Evolutionary conservation across 2,329 filamentous ascomycete genomes (phyloP), one percentile per base, ranked within the genome.

Genomic region (Diaporthe ampelina): DNA sequence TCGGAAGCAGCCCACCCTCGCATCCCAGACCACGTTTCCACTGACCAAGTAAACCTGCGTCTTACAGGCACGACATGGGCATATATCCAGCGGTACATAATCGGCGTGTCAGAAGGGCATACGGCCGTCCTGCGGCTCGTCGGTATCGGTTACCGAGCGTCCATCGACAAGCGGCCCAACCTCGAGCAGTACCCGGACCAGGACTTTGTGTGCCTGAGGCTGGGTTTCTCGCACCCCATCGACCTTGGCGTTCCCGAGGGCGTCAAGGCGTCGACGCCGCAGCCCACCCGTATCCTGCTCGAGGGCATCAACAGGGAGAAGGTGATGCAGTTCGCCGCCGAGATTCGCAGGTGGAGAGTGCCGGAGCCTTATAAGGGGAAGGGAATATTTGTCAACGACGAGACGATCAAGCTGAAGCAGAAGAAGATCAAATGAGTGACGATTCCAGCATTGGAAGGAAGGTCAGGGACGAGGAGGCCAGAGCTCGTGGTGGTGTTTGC

Each of bases 301-400:
- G 95, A 99, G 86, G 95, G 97, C 11, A 89, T 93, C 70, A 91
- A 98, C 82, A 95, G 95, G 82, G 93, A 97, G 84, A 89, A 92
- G 65, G 91, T 99, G 77, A 97, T 95, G 89, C 92, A 94, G 74
- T 98, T 98, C 84, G 97, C 97, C 24, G 97, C 97, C 0, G 88
- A 92, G 79, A 97, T 99, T 78, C 89, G 95, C 79, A 90, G 88
- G 84, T 98, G 96, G 96, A 92, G 97, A 82, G 90, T 90, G 77
- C 97, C 97, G 40, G 97, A 99, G 86, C 97, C 97, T 77, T 99
- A 99, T 86, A 99, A 99, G 91, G 97, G 97, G 78, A 98, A 99
- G 91, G 97, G 97, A 79, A 97, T 99, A 79, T 99, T 98, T 83
- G 93, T 99, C 80, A 97, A 98, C 81, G 95, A 95, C 77, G 95